Evolutionary conservation across 352 stramenopile genomes (phyloP).

Genomic region (Phytophthora fragariae): DNA sequence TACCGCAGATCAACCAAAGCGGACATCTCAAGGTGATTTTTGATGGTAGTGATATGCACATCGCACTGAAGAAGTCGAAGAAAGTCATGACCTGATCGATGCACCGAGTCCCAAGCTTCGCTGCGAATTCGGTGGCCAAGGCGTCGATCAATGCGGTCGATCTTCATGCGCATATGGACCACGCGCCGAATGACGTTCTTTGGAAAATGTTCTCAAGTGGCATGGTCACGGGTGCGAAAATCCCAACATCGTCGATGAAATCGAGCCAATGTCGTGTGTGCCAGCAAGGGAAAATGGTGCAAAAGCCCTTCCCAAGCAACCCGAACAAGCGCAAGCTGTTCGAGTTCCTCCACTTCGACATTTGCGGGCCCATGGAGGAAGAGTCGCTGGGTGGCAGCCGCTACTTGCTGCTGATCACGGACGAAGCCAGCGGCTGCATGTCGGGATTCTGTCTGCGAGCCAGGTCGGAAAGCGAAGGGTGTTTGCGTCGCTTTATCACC

Average conservation of each 20-base stretch:
- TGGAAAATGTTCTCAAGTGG: background rate
- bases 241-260: slow-evolving; percentile 5
- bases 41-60: slow-evolving; percentile 10
- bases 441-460: slow-evolving; percentile 29
- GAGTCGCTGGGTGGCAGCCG: slow-evolving; percentile 20
- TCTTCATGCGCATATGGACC: background rate
- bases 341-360: slow-evolving; percentile 30
- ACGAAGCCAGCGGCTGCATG: slow-evolving; percentile 35
- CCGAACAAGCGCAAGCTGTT: slow-evolving; percentile 11
- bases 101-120: slow-evolving; percentile 12
- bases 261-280: slow-evolving; percentile 11
- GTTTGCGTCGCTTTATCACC: slow-evolving; percentile 7
- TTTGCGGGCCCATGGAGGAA: slow-evolving; percentile 26
- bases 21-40: slow-evolving; percentile 20
- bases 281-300: slow-evolving; percentile 37
- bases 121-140: background rate
- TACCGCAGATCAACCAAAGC: slow-evolving; percentile 26
- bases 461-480: slow-evolving; percentile 28
- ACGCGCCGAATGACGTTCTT: background rate
- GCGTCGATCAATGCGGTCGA: background rate
- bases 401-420: slow-evolving; percentile 26
- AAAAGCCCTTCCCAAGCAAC: slow-evolving; percentile 27
- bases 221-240: background rate
- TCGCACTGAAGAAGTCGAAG: slow-evolving; percentile 22
- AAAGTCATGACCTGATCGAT: slow-evolving; percentile 29